These are phyloP conservation scores for Neurospora sp. DNA, from an alignment of 495 filamentous ascomycete genomes.

Conservation along the genomic window DNA sequence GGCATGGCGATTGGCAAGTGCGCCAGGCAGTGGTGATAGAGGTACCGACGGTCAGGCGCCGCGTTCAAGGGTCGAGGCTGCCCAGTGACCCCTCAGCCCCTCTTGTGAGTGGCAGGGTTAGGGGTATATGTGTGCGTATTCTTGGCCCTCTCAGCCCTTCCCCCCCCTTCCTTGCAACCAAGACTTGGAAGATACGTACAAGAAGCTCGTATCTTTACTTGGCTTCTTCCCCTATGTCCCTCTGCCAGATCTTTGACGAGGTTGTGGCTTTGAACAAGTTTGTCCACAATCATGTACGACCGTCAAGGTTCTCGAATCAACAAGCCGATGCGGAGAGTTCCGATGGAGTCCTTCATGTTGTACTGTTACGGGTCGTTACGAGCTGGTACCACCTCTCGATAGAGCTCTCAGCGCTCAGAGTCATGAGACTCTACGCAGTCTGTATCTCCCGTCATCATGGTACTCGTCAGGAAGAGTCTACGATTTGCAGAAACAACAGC, in stretches of 20 bases:
- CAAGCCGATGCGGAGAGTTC: neutral
- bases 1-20: neutral
- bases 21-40: neutral
- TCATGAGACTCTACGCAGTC: neutral
- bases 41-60: neutral
- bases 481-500: neutral
- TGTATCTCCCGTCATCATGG: neutral
- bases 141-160: neutral
- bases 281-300: neutral
- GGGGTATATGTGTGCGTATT: neutral
- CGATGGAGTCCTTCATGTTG: neutral
- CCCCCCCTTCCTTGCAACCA: neutral
- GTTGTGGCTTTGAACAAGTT: neutral
- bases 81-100: neutral
- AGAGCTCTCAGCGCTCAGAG: neutral
- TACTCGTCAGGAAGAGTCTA: neutral
- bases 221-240: neutral
- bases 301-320: neutral
- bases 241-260: neutral
- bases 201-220: neutral
- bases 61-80: neutral
- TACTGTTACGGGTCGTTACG: neutral
- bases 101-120: neutral
- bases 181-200: neutral
- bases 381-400: neutral